Percentiles rank a stretch among this genome's conserved stretches.
Conservation (phyloP, 495 filamentous ascomycete species). For the Penicillium steckii region DNA sequence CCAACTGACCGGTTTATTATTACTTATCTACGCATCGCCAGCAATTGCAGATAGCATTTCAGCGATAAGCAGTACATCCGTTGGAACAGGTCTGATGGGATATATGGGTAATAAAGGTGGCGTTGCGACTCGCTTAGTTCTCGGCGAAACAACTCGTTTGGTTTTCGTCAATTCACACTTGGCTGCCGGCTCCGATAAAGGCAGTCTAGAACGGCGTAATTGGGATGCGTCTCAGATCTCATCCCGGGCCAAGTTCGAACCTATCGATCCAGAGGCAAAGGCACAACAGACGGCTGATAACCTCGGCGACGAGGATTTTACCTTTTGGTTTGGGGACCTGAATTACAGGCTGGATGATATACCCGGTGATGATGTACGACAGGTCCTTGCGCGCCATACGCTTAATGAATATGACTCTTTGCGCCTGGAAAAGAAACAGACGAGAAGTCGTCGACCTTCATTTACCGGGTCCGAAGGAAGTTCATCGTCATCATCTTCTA, state of each 20-base stretch:
- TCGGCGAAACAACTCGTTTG: conserved; percentile 86
- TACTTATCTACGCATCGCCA: conserved; percentile 85
- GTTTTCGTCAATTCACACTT: conserved; percentile 91
- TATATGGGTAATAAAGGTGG: conserved; percentile 97
- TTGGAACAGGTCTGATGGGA: conserved; percentile 86
- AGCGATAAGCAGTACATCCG: conserved; percentile 70
- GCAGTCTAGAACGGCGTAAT: conserved; percentile 76
- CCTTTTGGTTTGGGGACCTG: conserved; percentile 95
- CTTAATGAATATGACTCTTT: conserved; percentile 66
- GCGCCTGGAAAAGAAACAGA: conserved; percentile 27
- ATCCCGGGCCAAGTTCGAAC: conserved; percentile 69
- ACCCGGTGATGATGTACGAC: conserved; percentile 85
- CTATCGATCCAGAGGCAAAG: conserved; percentile 57
- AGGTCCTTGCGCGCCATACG: conserved; percentile 79
- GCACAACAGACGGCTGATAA: conserved; percentile 53
- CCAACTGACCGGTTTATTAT: conserved; percentile 80
- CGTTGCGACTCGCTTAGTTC: conserved; percentile 73
- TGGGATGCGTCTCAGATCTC: conserved; percentile 85
- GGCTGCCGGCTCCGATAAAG: conserved; percentile 77
- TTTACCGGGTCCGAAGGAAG: conserved; percentile 7
- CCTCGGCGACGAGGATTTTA: conserved; percentile 90
- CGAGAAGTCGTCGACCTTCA: conserved; percentile 27
- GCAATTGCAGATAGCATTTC: conserved; percentile 66
- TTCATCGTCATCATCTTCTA: conserved; percentile 4
- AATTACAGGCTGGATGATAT: conserved; percentile 92